phyloP scores from a whole-genome alignment of 2,329 filamentous ascomycete species.

The Pseudodiploospora longispora region DNA sequence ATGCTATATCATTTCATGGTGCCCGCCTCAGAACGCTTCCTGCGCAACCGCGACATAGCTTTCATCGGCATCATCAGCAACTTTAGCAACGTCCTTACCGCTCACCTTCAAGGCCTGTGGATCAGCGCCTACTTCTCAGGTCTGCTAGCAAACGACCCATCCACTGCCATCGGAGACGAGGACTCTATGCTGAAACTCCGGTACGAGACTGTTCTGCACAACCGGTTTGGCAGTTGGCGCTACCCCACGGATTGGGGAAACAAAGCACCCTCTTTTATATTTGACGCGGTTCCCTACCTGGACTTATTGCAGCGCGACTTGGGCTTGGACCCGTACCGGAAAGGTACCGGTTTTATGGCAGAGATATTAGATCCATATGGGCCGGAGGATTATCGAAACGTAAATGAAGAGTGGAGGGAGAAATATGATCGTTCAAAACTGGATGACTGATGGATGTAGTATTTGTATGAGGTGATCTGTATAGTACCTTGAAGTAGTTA shows the following conservation, averaged over 20 bases:
- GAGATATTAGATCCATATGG: constrained; percentile 52
- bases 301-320: constrained; percentile 61
- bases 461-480: too few relatives aligned
- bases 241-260: constrained; percentile 59
- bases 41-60: constrained; percentile 31
- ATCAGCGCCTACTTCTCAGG: constrained; percentile 52
- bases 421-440: constrained; percentile 5
- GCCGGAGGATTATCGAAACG: constrained; percentile 46
- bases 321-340: constrained; percentile 48
- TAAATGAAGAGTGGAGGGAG: constrained; percentile 44
- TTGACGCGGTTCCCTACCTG: constrained; percentile 67
- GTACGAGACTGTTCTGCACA: constrained; percentile 54
- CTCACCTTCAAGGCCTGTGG: constrained; percentile 50
- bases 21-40: constrained; percentile 27
- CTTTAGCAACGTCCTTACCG: constrained; percentile 29
- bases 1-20: constrained; percentile 39
- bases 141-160: constrained; percentile 16
- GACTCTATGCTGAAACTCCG: constrained; percentile 33
- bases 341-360: constrained; percentile 38
- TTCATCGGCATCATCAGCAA: constrained; percentile 36
- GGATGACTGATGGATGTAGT: not conserved
- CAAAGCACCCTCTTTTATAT: constrained; percentile 61
- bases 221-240: constrained; percentile 61
- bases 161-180: constrained; percentile 6
- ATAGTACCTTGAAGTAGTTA: too few relatives aligned